phyloP scores from a whole-genome alignment of 345 rosid genomes.

The rapeseed (Brassica napus) region Da-Ae NC_063439.1:4265001-4265500 shows the following conservation, averaged over 20 bases:
- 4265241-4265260: neutral
- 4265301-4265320: too few species aligned
- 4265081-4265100: neutral
- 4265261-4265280: too few species aligned
- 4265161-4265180: conserved; percentile 86
- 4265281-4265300: too few species aligned
- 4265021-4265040: conserved; percentile 56
- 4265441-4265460: too few species aligned
- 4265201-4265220: conserved; percentile 59
- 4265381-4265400: too few species aligned
- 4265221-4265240: conserved; percentile 66
- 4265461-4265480: neutral
- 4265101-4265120: neutral
- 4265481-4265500: neutral
- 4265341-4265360: too few species aligned
- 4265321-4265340: too few species aligned
- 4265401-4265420: too few species aligned
- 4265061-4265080: conserved; percentile 52
- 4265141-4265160: conserved; percentile 50
- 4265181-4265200: conserved; percentile 69
- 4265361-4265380: too few species aligned
- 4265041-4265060: conserved; percentile 56
- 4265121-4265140: neutral
- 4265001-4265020: conserved; percentile 71
- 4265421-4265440: too few species aligned